These are phyloP conservation scores for Gossypium turneri DNA, from an alignment of 345 rosid species.

Conservation along the genomic window DNA sequence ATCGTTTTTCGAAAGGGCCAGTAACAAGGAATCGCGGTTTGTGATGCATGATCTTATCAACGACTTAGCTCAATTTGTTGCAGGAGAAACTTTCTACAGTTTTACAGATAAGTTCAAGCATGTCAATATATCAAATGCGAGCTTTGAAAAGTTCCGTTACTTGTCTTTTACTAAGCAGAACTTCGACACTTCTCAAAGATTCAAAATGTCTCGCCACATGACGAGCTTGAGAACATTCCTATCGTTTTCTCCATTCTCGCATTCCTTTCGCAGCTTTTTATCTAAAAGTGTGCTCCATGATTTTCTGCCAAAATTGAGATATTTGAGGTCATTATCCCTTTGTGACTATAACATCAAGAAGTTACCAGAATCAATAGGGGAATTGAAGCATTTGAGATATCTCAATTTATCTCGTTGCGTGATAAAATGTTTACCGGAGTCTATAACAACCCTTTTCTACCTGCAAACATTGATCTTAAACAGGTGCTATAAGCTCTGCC, in stretches of 20 bases:
- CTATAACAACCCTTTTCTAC: conserved; percentile 10
- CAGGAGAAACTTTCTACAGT: conserved; percentile 1
- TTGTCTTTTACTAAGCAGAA: conserved; percentile 7
- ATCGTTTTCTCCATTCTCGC: not conserved
- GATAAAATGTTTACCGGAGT: conserved; percentile 22
- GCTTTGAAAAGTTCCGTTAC: conserved; percentile 10
- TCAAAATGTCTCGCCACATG: not conserved
- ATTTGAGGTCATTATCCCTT: conserved; percentile 17
- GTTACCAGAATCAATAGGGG: conserved; percentile 20
- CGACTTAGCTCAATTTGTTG: conserved; percentile 20
- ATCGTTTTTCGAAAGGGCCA: conserved; percentile 15
- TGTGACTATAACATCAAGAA: not conserved
- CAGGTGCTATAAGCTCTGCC: conserved; percentile 2
- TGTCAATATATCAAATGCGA: not conserved
- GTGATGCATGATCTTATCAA: conserved; percentile 27
- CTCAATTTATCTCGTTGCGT: conserved; percentile 13
- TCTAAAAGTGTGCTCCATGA: not conserved
- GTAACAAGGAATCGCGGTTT: not conserved
- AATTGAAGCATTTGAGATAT: conserved; percentile 24
- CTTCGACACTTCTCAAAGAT: not conserved
- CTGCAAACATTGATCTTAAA: conserved; percentile 17
- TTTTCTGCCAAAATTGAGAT: conserved; percentile 9
- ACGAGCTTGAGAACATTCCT: conserved; percentile 13
- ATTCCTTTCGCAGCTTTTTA: conserved; percentile 10
- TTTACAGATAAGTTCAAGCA: not conserved